phyloP scores from a whole-genome alignment of 2,329 filamentous ascomycete genomes.

The Calonectria honghensis region DNA sequence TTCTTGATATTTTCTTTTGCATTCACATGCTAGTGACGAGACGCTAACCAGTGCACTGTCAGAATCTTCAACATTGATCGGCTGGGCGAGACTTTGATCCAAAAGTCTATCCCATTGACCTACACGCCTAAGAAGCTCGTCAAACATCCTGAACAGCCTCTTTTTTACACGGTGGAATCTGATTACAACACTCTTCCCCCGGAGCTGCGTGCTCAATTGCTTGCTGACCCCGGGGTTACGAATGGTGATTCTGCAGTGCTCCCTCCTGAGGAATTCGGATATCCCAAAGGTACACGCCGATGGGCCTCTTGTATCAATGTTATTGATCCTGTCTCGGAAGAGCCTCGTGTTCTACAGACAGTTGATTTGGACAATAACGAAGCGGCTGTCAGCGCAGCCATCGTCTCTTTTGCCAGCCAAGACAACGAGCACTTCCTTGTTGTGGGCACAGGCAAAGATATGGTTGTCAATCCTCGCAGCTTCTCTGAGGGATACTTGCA shows the following conservation, averaged over 20 bases:
- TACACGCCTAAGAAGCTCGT: constrained; percentile 94
- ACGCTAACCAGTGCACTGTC: constrained; percentile 58
- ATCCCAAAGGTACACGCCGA: constrained; percentile 86
- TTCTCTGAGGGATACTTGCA: constrained; percentile 90
- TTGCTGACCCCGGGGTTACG: constrained; percentile 81
- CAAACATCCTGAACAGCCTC: constrained; percentile 88
- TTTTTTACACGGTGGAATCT: constrained; percentile 95
- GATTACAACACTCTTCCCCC: constrained; percentile 94
- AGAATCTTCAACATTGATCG: constrained; percentile 95
- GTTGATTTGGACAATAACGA: constrained; percentile 93
- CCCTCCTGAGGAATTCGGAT: constrained; percentile 89
- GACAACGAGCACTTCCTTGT: constrained; percentile 94
- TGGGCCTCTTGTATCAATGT: constrained; percentile 98
- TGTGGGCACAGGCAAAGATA: constrained; percentile 94
- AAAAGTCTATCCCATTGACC: constrained; percentile 88
- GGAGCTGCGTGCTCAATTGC: constrained; percentile 83
- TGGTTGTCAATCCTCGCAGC: constrained; percentile 85
- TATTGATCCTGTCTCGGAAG: constrained; percentile 86
- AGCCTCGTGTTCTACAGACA: constrained; percentile 81
- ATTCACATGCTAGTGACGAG: constrained; percentile 10
- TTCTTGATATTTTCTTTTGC: constrained; percentile 43
- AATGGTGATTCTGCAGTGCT: constrained; percentile 84
- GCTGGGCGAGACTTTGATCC: constrained; percentile 88
- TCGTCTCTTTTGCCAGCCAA: constrained; percentile 90
- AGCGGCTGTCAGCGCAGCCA: constrained; percentile 89